Evolutionary conservation across 202 grass and related monocot species (phyloP), one percentile per base, ranked within the genome.

Genomic region (Setaria italica): DNA sequence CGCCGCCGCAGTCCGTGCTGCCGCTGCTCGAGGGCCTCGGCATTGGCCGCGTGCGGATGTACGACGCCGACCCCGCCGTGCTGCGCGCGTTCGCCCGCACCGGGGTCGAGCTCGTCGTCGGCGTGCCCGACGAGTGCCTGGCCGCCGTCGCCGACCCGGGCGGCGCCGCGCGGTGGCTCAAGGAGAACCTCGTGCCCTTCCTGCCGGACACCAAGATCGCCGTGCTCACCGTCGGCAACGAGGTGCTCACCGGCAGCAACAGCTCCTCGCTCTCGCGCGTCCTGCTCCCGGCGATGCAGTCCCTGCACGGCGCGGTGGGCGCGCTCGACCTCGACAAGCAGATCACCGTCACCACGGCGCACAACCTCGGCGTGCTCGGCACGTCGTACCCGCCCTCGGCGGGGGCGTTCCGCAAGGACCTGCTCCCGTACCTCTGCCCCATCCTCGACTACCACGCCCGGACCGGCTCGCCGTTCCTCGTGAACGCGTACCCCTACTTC

Each of bases 401-500:
- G 19, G 89, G 88, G 30, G 79, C 86, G 0, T 92, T 95, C 50
- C 88, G 88, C 58, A 82, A 73, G 39, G 93, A 92, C 66, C 88
- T 95, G 6, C 74, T 95, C 16, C 88, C 80, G 11, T 62, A 76
- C 53, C 46, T 95, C 83, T 89, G 83, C 82, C 90, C 93, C 66
- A 90, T 95, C 90, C 85, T 92, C 9, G 81, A 78, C 53, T 95
- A 87, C 80, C 85, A 92, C 43, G 90, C 85, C 37, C 69, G 60
- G 65, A 95, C 90, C 15, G 75, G 76, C 35, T 88, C 93, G 2
- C 90, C 86, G 0, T 90, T 95, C 78, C 87, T 95, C 42, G 89
- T 95, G 47, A 95, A 95, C 81, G 88, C 88, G 2, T 95, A 95
- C 53, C 90, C 93, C 0, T 95, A 92, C 76, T 95, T 95, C 66